Evolutionary conservation across 306 rosid genomes (phyloP).

Genomic region (Sophora flavescens): DNA sequence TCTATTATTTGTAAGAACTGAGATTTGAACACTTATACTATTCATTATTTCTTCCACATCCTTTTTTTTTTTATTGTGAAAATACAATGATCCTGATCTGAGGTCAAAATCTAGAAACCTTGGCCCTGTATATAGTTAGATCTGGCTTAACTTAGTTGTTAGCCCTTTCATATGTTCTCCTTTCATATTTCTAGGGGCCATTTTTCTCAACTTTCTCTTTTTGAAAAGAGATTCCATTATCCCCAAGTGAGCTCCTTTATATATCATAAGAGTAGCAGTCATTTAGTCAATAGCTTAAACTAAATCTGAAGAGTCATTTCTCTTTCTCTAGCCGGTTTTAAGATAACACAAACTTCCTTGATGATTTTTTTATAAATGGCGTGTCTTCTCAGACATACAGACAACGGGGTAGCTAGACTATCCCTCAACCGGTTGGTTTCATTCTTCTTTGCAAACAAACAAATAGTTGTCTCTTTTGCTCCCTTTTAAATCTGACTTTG

Average conservation of each 20-base stretch:
- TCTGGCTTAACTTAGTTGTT: conserved; percentile 34
- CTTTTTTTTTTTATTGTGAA: not conserved
- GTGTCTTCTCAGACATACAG: conserved; percentile 70
- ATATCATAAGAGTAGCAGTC: conserved; percentile 19
- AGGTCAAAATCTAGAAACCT: conserved; percentile 21
- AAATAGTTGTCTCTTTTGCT: conserved; percentile 43
- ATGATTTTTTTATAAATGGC: conserved; percentile 12
- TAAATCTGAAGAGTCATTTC: conserved; percentile 47
- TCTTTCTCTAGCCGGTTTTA: conserved; percentile 38
- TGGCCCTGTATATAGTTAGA: conserved; percentile 13
- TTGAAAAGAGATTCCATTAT: conserved; percentile 33
- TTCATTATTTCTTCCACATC: too few species aligned
- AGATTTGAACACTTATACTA: too few species aligned
- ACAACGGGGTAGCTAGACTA: conserved; percentile 51
- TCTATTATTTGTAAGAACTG: too few species aligned
- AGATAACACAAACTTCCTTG: conserved; percentile 15
- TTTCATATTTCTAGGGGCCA: conserved; percentile 36
- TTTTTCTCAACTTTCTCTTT: conserved; percentile 36
- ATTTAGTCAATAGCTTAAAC: conserved; percentile 43
- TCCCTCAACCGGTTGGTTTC: conserved; percentile 51
- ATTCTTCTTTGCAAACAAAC: conserved; percentile 56
- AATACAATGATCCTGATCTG: conserved; percentile 29
- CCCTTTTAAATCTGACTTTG: conserved; percentile 52
- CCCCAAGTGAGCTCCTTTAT: conserved; percentile 42
- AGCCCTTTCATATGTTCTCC: conserved; percentile 35